phyloP scores from a whole-genome alignment of 139 green algal species.

The Coelastrella sp. region DNA sequence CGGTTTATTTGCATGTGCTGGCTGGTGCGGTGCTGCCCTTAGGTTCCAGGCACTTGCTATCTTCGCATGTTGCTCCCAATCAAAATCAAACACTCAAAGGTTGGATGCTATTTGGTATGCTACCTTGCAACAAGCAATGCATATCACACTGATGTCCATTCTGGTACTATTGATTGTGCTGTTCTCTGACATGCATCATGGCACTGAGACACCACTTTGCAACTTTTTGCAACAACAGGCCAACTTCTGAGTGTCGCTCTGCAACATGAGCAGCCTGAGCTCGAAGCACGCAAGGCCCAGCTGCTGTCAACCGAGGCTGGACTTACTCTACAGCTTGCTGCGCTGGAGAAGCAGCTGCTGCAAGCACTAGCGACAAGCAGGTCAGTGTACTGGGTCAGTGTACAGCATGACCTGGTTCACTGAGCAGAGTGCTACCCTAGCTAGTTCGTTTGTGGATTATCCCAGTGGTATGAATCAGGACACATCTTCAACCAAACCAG shows the following conservation, averaged over 20 bases:
- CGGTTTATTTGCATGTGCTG: too few relatives aligned
- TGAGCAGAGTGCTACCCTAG: too few relatives aligned
- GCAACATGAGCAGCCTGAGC: slow-evolving; percentile 82
- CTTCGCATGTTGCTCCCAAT: too few relatives aligned
- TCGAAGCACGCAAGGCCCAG: slow-evolving; percentile 80
- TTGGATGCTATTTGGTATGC: too few relatives aligned
- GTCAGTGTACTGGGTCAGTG: background rate
- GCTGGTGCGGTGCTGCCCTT: background rate
- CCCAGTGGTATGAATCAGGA: background rate
- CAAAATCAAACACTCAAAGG: too few relatives aligned
- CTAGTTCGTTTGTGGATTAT: background rate
- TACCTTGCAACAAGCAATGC: too few relatives aligned
- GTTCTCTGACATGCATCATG: too few relatives aligned
- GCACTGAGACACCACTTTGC: too few relatives aligned
- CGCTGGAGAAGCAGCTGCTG: slow-evolving; percentile 77
- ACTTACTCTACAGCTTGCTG: slow-evolving; percentile 79
- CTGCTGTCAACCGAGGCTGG: slow-evolving; percentile 79
- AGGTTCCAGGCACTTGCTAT: background rate
- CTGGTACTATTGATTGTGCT: too few relatives aligned
- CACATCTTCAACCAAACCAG: background rate
- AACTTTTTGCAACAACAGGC: slow-evolving; percentile 24
- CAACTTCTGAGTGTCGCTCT: slow-evolving; percentile 81
- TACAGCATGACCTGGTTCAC: too few relatives aligned
- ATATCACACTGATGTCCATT: too few relatives aligned
- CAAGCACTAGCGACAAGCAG: slow-evolving; percentile 68